These are phyloP conservation scores for Cladosporium velox DNA, from an alignment of 2,329 filamentous ascomycete species.

Conservation along the genomic window DNA sequence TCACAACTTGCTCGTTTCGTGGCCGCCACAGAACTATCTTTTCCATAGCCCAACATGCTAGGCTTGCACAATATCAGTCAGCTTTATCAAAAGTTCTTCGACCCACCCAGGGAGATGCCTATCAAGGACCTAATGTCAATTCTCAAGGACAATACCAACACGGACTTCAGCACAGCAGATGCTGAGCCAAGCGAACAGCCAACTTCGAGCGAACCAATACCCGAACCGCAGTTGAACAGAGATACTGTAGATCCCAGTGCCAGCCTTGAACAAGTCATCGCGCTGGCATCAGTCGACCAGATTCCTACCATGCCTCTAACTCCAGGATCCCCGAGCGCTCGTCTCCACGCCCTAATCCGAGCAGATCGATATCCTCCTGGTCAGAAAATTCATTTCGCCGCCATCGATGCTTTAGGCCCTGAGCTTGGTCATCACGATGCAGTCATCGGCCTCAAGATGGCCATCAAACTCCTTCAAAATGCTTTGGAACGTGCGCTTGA, in stretches of 20 bases:
- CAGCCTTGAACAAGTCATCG: background rate
- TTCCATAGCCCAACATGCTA: background rate
- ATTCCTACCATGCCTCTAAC: background rate
- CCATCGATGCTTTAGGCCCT: background rate
- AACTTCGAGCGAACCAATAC: background rate
- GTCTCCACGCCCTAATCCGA: background rate
- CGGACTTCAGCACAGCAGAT: background rate
- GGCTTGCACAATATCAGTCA: background rate
- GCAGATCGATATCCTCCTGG: background rate
- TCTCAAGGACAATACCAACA: background rate
- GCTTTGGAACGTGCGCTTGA: background rate
- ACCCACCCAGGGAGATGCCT: background rate
- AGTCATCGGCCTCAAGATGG: background rate
- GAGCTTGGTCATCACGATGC: background rate
- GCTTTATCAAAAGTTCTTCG: background rate
- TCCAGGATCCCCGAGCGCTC: background rate
- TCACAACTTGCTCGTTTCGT: background rate
- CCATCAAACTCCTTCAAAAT: background rate
- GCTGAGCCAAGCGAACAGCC: background rate
- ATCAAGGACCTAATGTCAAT: background rate
- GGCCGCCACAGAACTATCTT: background rate
- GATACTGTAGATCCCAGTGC: background rate
- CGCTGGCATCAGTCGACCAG: background rate
- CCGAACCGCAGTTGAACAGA: background rate
- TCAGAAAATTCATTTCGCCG: background rate